Conservation (phyloP, 164 flowering plant species). For the Stephania cephalantha region DNA sequence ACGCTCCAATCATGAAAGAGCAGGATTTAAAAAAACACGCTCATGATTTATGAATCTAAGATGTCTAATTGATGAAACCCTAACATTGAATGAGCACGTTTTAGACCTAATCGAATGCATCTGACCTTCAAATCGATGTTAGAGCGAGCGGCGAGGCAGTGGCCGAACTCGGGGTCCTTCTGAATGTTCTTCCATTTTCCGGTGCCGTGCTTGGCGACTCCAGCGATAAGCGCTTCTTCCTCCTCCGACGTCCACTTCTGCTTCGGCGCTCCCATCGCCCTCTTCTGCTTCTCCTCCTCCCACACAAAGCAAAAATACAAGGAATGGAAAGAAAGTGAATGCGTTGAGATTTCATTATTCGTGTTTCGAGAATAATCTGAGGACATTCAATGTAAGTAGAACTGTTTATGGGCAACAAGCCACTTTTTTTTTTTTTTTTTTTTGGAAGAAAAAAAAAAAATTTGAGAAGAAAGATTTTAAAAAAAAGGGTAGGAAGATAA, state of each 20-base stretch:
- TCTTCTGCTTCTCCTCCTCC: not conserved
- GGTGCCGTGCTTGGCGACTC: slow-evolving; percentile 65
- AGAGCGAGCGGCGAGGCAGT: slow-evolving; percentile 55
- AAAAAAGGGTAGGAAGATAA: too few species aligned
- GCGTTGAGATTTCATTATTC: too few species aligned
- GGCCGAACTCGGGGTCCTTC: slow-evolving; percentile 68
- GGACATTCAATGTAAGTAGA: too few species aligned
- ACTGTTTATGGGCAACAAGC: too few species aligned
- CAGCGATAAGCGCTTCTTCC: slow-evolving; percentile 70
- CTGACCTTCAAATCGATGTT: slow-evolving; percentile 73
- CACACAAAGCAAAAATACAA: not conserved
- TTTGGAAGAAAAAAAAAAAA: too few species aligned
- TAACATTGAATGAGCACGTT: too few species aligned
- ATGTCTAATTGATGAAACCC: not conserved
- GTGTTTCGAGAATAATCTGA: too few species aligned
- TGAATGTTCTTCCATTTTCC: slow-evolving; percentile 81
- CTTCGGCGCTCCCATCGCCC: slow-evolving; percentile 71
- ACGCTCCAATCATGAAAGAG: not conserved
- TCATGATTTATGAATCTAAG: not conserved
- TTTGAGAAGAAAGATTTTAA: too few species aligned
- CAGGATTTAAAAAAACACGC: not conserved
- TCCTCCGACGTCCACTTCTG: slow-evolving; percentile 92
- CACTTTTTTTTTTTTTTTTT: too few species aligned
- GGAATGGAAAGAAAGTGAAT: too few species aligned
- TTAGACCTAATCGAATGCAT: too few species aligned